phyloP scores from a whole-genome alignment of 1,284 basidiomycete genomes.

The Pterula multifida region DNA sequence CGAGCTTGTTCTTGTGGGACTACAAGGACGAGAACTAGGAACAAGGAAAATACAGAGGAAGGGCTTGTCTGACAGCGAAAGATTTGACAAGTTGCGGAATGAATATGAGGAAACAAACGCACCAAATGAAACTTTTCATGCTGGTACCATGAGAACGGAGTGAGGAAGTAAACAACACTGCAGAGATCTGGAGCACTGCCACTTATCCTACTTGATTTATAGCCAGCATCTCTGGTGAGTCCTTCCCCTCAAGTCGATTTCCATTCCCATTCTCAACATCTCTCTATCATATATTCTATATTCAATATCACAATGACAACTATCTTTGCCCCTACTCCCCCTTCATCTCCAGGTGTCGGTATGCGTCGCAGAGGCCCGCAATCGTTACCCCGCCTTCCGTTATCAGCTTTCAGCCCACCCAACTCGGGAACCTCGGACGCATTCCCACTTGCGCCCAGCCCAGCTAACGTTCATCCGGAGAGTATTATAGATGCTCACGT shows the following conservation, averaged over 20 bases:
- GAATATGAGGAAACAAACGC: too few species aligned
- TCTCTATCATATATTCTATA: not conserved
- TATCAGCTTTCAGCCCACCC: conserved; percentile 61
- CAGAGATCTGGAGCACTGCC: not conserved
- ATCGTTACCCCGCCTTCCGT: conserved; percentile 51
- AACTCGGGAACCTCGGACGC: conserved; percentile 51
- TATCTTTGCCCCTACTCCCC: conserved; percentile 7
- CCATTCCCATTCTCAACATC: not conserved
- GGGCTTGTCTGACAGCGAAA: too few species aligned
- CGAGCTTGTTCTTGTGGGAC: too few species aligned
- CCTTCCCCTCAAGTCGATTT: too few species aligned
- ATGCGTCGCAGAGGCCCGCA: conserved; percentile 49
- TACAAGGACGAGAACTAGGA: too few species aligned
- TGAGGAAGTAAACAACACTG: not conserved
- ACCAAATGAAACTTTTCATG: too few species aligned
- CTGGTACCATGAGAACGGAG: not conserved
- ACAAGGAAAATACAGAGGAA: too few species aligned
- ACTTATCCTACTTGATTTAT: too few species aligned
- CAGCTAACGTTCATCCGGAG: conserved; percentile 49
- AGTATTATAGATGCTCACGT: conserved; percentile 60
- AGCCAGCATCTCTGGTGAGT: too few species aligned
- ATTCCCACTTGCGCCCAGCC: conserved; percentile 59
- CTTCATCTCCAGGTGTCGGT: conserved; percentile 29
- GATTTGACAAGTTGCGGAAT: too few species aligned
- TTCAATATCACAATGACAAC: not conserved